Base-by-base conservation (phyloP, 345 rosid species). In the Laguncularia racemosa region DNA sequence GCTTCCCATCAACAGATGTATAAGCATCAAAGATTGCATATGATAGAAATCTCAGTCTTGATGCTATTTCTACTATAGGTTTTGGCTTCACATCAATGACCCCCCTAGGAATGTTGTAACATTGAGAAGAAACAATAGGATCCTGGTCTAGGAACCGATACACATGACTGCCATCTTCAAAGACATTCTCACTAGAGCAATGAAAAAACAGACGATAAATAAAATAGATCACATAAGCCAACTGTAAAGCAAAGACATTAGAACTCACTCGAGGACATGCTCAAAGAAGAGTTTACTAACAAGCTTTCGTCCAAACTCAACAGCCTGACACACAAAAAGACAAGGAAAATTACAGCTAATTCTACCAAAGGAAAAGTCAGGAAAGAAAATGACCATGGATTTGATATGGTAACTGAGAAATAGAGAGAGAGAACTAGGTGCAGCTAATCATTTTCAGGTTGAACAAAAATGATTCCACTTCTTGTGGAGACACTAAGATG, bases 41-140 rank as follows among this genome's bases (percentile, higher is more conserved):
- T 16, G 76, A 80, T 67, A 91, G 44, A 60, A 84, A 64, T 66
- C 91, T 72, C 64, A 91, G 73, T 65, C 96, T 85, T 12, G 79
- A 81, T 6, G 88, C 81, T 61, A 85, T 85, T 62, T 88, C 97
- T 46, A 54, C 44, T 6, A 81, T 73, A 16, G 88, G 82, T 71
- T 78, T 85, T 52, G 91, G 95, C 71, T 85, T 91, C 47, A 77
- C 68, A 56, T 85, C 91, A 17, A 73, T 78, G 70, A 88, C 82
- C 59, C 96, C 97, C 60, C 79, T 77, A 13, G 95, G 95, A 54
- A 85, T 82, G 78, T 88, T 88, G 68, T 82, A 74, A 67, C 97
- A 88, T 71, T 84, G 86, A 56, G 89, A 76, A 44, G 91, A 85
- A 49, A 91, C 80, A 48, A 65, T 4, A 33, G 91, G 95, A 47